Evolutionary conservation across 2,329 filamentous ascomycete species (phyloP).

Genomic region (Arthrobotrys pseudoclavata): DNA sequence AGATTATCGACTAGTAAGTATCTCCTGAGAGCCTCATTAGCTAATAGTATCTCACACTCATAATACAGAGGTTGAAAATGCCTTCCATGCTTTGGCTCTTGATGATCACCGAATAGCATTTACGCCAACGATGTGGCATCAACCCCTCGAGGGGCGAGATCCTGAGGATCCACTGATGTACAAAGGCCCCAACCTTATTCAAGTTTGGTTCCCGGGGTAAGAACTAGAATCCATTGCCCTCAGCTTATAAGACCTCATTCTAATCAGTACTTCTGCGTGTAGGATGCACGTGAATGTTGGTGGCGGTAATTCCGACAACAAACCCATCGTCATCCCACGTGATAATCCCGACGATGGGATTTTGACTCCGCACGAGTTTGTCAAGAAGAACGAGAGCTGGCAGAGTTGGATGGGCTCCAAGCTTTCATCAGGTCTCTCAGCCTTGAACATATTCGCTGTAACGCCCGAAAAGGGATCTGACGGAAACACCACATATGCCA

Average conservation of each 20-base stretch:
- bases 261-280: slow-evolving; percentile 55
- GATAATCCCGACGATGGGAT: slow-evolving; percentile 49
- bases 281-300: slow-evolving; percentile 71
- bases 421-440: slow-evolving; percentile 40
- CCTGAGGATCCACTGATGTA: slow-evolving; percentile 59
- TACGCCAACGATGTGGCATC: slow-evolving; percentile 71
- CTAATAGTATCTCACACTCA: slow-evolving; percentile 31
- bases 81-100: slow-evolving; percentile 66
- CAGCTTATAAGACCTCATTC: background rate
- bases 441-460: slow-evolving; percentile 40
- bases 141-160: slow-evolving; percentile 64
- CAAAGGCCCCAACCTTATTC: slow-evolving; percentile 44
- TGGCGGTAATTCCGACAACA: slow-evolving; percentile 67
- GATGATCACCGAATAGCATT: slow-evolving; percentile 68
- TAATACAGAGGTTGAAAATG: slow-evolving; percentile 65
- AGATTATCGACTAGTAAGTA: slow-evolving; percentile 46
- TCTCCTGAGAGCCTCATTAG: background rate
- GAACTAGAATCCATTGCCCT: background rate
- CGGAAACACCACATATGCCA: slow-evolving; percentile 32
- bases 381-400: slow-evolving; percentile 48
- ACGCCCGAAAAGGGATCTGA: slow-evolving; percentile 45
- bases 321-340: slow-evolving; percentile 50
- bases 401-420: slow-evolving; percentile 19
- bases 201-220: slow-evolving; percentile 59
- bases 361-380: slow-evolving; percentile 39